phyloP scores from a whole-genome alignment of 2,329 filamentous ascomycete genomes.

The Capronia americana region DNA sequence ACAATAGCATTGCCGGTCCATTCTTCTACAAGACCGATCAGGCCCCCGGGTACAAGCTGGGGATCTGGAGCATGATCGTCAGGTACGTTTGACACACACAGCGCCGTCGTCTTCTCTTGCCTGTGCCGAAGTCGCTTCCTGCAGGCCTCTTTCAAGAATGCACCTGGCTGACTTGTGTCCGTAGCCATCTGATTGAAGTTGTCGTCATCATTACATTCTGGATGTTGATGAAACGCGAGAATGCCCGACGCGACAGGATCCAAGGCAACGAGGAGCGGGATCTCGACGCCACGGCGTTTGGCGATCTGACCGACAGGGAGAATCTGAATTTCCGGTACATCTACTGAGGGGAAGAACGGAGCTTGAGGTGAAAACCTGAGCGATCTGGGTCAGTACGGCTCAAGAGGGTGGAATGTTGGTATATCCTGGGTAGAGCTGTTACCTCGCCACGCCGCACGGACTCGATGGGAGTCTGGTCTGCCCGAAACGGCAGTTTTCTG shows the following conservation, averaged over 20 bases:
- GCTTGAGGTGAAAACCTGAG: background rate
- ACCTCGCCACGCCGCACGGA: background rate
- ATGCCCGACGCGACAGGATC: constrained; percentile 56
- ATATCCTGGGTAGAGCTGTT: too few relatives aligned
- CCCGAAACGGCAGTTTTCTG: background rate
- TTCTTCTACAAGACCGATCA: constrained; percentile 68
- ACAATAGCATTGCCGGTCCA: constrained; percentile 60
- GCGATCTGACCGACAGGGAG: constrained; percentile 61
- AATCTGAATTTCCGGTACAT: constrained; percentile 52
- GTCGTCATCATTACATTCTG: constrained; percentile 55
- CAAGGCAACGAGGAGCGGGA: constrained; percentile 48
- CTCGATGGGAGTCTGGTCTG: background rate
- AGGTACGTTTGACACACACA: constrained; percentile 39
- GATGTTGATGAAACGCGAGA: constrained; percentile 57
- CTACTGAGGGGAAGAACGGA: constrained; percentile 15
- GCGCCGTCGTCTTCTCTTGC: background rate
- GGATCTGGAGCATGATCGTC: constrained; percentile 65
- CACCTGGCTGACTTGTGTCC: background rate
- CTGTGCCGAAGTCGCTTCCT: background rate
- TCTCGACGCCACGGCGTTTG: constrained; percentile 56
- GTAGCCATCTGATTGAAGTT: constrained; percentile 57
- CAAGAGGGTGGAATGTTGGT: background rate
- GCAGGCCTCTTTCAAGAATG: background rate
- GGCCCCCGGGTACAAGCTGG: constrained; percentile 56
- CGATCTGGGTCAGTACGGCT: background rate